Evolutionary conservation across 805 yeast species (phyloP).

Genomic region (Grigorovia jiainica): DNA sequence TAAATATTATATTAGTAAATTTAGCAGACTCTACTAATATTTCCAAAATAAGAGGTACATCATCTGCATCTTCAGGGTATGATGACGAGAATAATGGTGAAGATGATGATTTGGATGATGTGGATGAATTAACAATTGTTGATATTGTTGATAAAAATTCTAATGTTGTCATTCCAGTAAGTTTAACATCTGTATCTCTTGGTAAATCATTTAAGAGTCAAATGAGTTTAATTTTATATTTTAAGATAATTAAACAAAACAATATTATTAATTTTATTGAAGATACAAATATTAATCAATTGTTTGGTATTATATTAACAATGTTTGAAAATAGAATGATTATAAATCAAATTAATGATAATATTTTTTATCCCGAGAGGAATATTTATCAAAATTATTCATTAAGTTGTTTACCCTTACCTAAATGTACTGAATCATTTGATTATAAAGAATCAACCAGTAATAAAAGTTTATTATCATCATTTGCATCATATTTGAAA

Average conservation of each 20-base stretch:
- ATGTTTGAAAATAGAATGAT: conserved; percentile 36
- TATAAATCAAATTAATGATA: neutral
- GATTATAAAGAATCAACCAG: conserved; percentile 20
- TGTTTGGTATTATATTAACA: conserved; percentile 50
- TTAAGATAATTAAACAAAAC: conserved; percentile 60
- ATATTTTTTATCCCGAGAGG: conserved; percentile 1
- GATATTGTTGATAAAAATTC: conserved; percentile 42
- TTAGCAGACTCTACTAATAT: conserved; percentile 64
- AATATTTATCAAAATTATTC: neutral
- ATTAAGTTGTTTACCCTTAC: neutral
- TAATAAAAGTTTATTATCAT: conserved; percentile 74
- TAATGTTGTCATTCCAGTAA: conserved; percentile 55
- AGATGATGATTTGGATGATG: conserved; percentile 7
- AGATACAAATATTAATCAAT: conserved; percentile 45
- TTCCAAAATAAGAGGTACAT: conserved; percentile 23
- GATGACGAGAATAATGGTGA: neutral
- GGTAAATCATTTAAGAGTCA: conserved; percentile 92
- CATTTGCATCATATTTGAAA: conserved; percentile 85
- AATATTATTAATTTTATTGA: conserved; percentile 33
- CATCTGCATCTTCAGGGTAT: no score
- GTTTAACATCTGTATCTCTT: conserved; percentile 72
- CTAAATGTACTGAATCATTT: neutral
- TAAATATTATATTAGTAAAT: conserved; percentile 57
- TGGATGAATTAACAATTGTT: conserved; percentile 6
- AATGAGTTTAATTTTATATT: conserved; percentile 73